Evolutionary conservation across 2,329 filamentous ascomycete genomes (phyloP).

Genomic region (Diaporthe citriasiana): DNA sequence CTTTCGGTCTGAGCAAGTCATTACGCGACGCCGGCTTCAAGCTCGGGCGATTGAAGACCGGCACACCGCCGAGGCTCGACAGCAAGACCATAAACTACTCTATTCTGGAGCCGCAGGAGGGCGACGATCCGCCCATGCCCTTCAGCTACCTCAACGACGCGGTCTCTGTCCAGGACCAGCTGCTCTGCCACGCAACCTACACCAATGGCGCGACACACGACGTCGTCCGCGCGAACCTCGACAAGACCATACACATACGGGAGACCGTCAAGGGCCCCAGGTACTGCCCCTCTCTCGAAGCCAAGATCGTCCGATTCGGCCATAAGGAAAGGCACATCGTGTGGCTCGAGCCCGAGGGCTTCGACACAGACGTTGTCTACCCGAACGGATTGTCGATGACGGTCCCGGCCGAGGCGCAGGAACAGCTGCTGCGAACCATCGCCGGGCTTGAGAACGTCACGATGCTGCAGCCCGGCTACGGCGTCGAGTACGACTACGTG

Average conservation of each 20-base stretch:
- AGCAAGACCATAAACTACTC: conserved; percentile 85
- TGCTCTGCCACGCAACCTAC: conserved; percentile 88
- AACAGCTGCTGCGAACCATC: conserved; percentile 86
- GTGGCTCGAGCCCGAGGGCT: conserved; percentile 97
- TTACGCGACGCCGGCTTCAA: conserved; percentile 89
- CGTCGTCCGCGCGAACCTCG: conserved; percentile 88
- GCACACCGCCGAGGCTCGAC: conserved; percentile 90
- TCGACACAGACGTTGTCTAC: conserved; percentile 90
- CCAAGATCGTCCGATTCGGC: conserved; percentile 90
- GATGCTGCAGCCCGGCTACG: conserved; percentile 96
- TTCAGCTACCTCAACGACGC: conserved; percentile 91
- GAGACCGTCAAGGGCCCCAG: conserved; percentile 94
- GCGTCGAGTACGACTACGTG: conserved; percentile 98
- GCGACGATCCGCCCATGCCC: conserved; percentile 87
- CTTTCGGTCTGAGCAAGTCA: conserved; percentile 92
- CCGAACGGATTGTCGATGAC: conserved; percentile 99
- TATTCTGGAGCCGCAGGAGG: conserved; percentile 78
- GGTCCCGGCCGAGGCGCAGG: conserved; percentile 88
- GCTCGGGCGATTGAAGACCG: conserved; percentile 92
- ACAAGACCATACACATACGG: conserved; percentile 95
- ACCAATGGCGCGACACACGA: conserved; percentile 88
- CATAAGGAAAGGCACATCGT: conserved; percentile 88
- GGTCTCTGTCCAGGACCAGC: conserved; percentile 84
- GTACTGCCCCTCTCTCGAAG: conserved; percentile 96
- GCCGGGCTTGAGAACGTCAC: conserved; percentile 87